These are phyloP conservation scores for Iberis pinnata DNA, from an alignment of 345 rosid species.

Conservation along the genomic window DNA sequence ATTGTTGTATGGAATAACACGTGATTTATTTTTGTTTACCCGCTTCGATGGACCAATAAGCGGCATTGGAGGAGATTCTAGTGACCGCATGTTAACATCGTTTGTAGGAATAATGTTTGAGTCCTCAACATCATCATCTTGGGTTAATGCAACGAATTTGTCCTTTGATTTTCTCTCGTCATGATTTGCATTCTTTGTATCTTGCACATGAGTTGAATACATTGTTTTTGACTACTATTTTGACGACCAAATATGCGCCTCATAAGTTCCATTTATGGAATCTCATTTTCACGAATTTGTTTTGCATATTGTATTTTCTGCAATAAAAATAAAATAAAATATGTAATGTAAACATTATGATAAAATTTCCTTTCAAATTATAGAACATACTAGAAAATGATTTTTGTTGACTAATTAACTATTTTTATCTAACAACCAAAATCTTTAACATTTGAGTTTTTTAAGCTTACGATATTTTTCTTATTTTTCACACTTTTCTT, in stretches of 20 bases:
- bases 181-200: not conserved
- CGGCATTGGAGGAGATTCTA: not conserved
- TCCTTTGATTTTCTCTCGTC: not conserved
- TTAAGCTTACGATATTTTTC: no score
- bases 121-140: not conserved
- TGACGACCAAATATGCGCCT: not conserved
- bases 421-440: no score
- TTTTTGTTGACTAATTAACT: no score
- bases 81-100: not conserved
- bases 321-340: not conserved
- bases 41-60: slow-evolving; percentile 1
- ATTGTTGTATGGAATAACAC: not conserved
- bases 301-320: slow-evolving; percentile 1
- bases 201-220: not conserved
- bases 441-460: no score
- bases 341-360: no score
- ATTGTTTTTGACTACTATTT: not conserved
- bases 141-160: not conserved
- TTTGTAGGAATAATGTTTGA: not conserved
- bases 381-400: no score
- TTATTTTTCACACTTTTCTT: no score
- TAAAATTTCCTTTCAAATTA: no score
- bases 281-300: not conserved
- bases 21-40: not conserved
- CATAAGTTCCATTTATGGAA: slow-evolving; percentile 1